phyloP scores from a whole-genome alignment of 345 rosid species.

The Moricandia moricandioides region DNA sequence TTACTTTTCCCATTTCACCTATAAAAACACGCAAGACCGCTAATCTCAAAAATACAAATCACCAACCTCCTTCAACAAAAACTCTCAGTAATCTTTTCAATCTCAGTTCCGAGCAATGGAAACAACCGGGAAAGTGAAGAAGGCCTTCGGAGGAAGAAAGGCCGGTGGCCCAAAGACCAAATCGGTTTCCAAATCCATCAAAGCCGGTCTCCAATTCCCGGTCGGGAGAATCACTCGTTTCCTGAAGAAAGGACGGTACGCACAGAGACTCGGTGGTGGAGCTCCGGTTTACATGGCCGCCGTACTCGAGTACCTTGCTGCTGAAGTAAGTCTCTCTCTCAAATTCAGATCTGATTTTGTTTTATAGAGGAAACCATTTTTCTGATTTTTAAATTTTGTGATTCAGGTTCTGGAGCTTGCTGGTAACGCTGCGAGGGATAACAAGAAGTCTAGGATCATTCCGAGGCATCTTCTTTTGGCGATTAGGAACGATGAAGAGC shows the following conservation, averaged over 20 bases:
- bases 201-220: conserved; percentile 82
- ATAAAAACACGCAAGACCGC: not conserved
- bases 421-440: conserved; percentile 79
- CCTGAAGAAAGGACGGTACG: conserved; percentile 71
- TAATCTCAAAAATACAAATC: not conserved
- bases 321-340: conserved; percentile 46
- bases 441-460: conserved; percentile 69
- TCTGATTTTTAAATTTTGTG: no score
- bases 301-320: conserved; percentile 83
- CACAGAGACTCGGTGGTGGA: conserved; percentile 71
- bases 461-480: conserved; percentile 76
- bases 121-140: conserved; percentile 56
- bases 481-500: conserved; percentile 73
- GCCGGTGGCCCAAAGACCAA: conserved; percentile 76
- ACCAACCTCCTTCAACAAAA: not conserved
- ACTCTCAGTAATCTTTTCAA: not conserved
- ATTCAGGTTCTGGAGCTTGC: conserved; percentile 69
- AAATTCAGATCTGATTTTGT: not conserved
- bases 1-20: not conserved
- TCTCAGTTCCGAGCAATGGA: conserved; percentile 44
- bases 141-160: conserved; percentile 78
- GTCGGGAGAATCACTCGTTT: conserved; percentile 84
- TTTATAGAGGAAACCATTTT: not conserved
- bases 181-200: conserved; percentile 65
- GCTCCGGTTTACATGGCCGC: conserved; percentile 91